Percentiles rank a stretch among this genome's conserved stretches.
phyloP scores from a whole-genome alignment of 306 rosid species.

The Ormosia emarginata region DNA sequence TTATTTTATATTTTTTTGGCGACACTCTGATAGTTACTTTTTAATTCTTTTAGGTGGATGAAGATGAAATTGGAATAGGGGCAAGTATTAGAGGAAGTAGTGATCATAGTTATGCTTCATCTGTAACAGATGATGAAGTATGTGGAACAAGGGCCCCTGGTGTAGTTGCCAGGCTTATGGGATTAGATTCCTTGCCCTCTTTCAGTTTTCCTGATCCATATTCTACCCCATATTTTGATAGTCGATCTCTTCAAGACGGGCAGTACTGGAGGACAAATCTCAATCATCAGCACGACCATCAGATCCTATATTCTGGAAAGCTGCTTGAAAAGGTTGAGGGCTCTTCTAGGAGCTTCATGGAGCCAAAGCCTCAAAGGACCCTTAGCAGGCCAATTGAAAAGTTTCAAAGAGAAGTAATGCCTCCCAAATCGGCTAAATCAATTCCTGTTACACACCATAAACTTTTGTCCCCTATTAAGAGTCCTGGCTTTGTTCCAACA shows the following conservation, averaged over 20 bases:
- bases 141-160: constrained; percentile 58
- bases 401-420: constrained; percentile 75
- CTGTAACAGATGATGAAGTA: constrained; percentile 64
- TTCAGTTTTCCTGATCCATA: constrained; percentile 53
- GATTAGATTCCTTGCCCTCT: constrained; percentile 71
- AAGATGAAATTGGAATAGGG: constrained; percentile 42
- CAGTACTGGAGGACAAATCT: constrained; percentile 40
- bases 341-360: constrained; percentile 40
- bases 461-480: constrained; percentile 82
- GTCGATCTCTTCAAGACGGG: constrained; percentile 52
- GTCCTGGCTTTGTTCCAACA: constrained; percentile 58
- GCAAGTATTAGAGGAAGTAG: constrained; percentile 45
- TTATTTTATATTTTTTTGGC: background rate
- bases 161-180: constrained; percentile 84
- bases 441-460: constrained; percentile 79
- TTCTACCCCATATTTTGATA: constrained; percentile 49
- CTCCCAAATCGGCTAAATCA: constrained; percentile 79
- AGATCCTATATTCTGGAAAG: constrained; percentile 48
- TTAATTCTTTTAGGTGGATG: constrained; percentile 42
- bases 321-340: constrained; percentile 36
- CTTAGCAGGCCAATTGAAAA: constrained; percentile 57
- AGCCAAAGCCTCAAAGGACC: constrained; percentile 47
- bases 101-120: constrained; percentile 65
- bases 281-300: constrained; percentile 46
- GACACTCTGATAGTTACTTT: constrained; percentile 5